phyloP scores from a whole-genome alignment of 2,329 filamentous ascomycete genomes.

The Claviceps purpurea region DNA sequence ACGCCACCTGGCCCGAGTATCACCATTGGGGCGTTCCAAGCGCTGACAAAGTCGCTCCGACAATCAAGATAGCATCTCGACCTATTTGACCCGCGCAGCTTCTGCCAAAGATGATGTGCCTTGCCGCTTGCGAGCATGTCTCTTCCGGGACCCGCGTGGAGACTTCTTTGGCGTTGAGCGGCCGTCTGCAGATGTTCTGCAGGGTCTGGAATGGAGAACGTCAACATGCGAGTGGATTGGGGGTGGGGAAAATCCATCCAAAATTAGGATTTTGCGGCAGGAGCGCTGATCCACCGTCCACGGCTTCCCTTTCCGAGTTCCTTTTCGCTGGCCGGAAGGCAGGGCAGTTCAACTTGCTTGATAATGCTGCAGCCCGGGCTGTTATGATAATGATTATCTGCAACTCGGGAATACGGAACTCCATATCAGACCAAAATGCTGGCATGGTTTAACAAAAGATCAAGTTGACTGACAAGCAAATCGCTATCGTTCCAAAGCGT shows the following conservation, averaged over 20 bases:
- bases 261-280: background rate
- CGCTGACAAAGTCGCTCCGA: background rate
- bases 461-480: background rate
- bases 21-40: background rate
- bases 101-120: background rate
- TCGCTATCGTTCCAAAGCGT: background rate
- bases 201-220: background rate
- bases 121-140: background rate
- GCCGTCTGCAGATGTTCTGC: background rate
- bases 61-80: too few species aligned
- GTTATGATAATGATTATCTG: too few species aligned
- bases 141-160: constrained; percentile 1
- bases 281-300: background rate
- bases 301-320: background rate
- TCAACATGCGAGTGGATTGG: too few species aligned
- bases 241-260: background rate
- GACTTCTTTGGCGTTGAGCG: background rate
- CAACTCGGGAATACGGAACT: too few species aligned
- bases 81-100: too few species aligned
- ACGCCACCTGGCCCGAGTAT: background rate
- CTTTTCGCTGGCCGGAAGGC: background rate
- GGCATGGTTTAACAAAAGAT: background rate
- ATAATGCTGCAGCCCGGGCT: background rate
- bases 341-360: background rate
- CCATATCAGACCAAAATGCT: background rate